Percentiles rank a stretch among this genome's conserved stretches.
Evolutionary conservation across 2,329 filamentous ascomycete genomes (phyloP).

Genomic region (Calonectria naviculata): DNA sequence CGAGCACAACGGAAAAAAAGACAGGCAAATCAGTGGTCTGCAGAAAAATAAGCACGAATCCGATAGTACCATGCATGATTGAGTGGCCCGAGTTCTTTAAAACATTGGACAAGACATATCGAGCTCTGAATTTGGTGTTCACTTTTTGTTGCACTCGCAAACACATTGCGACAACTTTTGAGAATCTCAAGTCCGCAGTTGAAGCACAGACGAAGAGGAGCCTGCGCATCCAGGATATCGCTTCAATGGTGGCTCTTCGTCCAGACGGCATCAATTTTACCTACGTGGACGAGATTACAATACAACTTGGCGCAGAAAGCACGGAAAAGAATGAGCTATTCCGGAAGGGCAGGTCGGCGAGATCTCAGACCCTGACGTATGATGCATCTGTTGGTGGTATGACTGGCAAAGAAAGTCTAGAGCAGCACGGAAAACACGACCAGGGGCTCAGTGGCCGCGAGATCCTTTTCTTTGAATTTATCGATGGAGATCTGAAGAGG

Average conservation of each 20-base stretch:
- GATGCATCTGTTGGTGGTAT: slow-evolving; percentile 68
- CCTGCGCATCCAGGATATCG: slow-evolving; percentile 81
- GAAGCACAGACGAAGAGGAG: slow-evolving; percentile 82
- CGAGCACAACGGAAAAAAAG: slow-evolving; percentile 6
- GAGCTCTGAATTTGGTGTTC: slow-evolving; percentile 90
- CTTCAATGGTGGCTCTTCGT: slow-evolving; percentile 81
- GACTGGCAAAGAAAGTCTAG: slow-evolving; percentile 60
- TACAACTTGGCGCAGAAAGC: slow-evolving; percentile 83
- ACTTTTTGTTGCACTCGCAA: slow-evolving; percentile 96
- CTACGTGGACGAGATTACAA: slow-evolving; percentile 86
- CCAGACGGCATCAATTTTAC: slow-evolving; percentile 84
- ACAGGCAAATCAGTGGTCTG: slow-evolving; percentile 22
- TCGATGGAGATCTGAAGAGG: slow-evolving; percentile 90
- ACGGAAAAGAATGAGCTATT: slow-evolving; percentile 74
- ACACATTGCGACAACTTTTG: slow-evolving; percentile 90
- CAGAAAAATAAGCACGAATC: slow-evolving; percentile 33
- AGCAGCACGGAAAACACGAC: slow-evolving; percentile 32
- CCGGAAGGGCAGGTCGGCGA: slow-evolving; percentile 58
- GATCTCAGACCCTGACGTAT: slow-evolving; percentile 60
- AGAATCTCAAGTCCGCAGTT: slow-evolving; percentile 86
- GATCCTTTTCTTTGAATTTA: slow-evolving; percentile 89
- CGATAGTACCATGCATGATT: slow-evolving; percentile 44
- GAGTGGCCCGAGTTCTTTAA: slow-evolving; percentile 83
- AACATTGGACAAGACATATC: slow-evolving; percentile 79
- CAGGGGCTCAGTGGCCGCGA: slow-evolving; percentile 60